Evolutionary conservation across 345 rosid species (phyloP).

Genomic region (Gossypium arboreum): DNA sequence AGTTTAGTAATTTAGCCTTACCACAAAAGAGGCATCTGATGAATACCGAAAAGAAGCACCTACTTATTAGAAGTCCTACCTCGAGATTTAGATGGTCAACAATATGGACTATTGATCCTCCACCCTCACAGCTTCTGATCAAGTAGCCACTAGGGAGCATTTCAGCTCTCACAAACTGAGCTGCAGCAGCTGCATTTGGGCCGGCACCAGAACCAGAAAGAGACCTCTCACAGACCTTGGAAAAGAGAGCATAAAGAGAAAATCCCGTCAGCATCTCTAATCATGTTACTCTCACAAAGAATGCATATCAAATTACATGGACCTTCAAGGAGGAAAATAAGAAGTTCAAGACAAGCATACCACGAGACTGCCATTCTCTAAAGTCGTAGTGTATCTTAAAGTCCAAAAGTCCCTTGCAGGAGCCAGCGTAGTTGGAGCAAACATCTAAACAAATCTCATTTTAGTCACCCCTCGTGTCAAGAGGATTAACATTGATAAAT

Average conservation of each 20-base stretch:
- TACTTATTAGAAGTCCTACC: slow-evolving; percentile 33
- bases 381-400: slow-evolving; percentile 78
- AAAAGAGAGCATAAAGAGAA: slow-evolving; percentile 3
- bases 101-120: slow-evolving; percentile 94
- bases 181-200: slow-evolving; percentile 64
- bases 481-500: neutral
- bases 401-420: slow-evolving; percentile 99
- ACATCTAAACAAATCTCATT: slow-evolving; percentile 46
- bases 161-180: slow-evolving; percentile 96
- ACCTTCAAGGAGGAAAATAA: neutral
- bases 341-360: slow-evolving; percentile 35
- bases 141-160: slow-evolving; percentile 93
- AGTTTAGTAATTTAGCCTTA: neutral
- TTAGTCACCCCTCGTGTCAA: neutral
- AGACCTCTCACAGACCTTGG: slow-evolving; percentile 94
- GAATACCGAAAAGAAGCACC: too few relatives aligned
- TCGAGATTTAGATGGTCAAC: slow-evolving; percentile 95
- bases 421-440: slow-evolving; percentile 99
- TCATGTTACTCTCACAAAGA: neutral
- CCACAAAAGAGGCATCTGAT: neutral
- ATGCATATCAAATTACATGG: neutral
- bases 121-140: slow-evolving; percentile 96
- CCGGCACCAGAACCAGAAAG: slow-evolving; percentile 96
- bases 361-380: slow-evolving; percentile 98
- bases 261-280: neutral